A percentile compares a stretch with the other conserved stretches of the same genome.
Conservation (phyloP, 306 rosid species). For the Alnus glutinosa region DNA sequence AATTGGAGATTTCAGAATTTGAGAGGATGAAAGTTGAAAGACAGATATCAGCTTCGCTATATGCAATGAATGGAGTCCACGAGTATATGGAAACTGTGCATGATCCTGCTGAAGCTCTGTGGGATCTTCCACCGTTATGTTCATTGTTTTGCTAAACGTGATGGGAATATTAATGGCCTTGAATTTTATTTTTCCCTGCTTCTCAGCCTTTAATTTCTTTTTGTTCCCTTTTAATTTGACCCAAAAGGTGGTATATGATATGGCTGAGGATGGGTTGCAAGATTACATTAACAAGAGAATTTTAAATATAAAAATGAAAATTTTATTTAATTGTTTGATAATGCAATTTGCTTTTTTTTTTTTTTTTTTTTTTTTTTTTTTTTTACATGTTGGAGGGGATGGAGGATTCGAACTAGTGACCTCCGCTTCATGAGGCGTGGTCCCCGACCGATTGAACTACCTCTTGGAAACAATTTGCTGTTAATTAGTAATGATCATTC, state of each 20-base stretch:
- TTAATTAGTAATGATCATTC: no score
- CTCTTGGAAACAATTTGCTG: no score
- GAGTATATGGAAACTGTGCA: conserved; percentile 87
- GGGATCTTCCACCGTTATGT: conserved; percentile 92
- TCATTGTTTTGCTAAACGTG: conserved; percentile 55
- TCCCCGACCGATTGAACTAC: no score
- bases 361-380: no score
- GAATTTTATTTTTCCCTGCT: conserved; percentile 16
- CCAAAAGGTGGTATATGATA: conserved; percentile 25
- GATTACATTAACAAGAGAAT: conserved; percentile 18
- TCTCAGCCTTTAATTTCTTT: not conserved
- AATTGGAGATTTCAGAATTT: conserved; percentile 57
- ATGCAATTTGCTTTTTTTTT: no score
- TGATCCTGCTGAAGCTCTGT: conserved; percentile 59
- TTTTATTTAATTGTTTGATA: not conserved
- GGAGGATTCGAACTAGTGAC: no score
- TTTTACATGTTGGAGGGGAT: no score
- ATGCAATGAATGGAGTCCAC: conserved; percentile 88
- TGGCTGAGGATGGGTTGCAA: conserved; percentile 29
- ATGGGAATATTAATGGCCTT: conserved; percentile 22
- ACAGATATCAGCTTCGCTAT: conserved; percentile 88
- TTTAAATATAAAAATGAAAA: not conserved
- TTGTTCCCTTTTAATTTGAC: conserved; percentile 7
- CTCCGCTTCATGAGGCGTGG: no score
- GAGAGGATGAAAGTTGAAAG: conserved; percentile 92